Evolutionary conservation across 1,284 basidiomycete species (phyloP).

Genomic region (Ustilago loliicola): DNA sequence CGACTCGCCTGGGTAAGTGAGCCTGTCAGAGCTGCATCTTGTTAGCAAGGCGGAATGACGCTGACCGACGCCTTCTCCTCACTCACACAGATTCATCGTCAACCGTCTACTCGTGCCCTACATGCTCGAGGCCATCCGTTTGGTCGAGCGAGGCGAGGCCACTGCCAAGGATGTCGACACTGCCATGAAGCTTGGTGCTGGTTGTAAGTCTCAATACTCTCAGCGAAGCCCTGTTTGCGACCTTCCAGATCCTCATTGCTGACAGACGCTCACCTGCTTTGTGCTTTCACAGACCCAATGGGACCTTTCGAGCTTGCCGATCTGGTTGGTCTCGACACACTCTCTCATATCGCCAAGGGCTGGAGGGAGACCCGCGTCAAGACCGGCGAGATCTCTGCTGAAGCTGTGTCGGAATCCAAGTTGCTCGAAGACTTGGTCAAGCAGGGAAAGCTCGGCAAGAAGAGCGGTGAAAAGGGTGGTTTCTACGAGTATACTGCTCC

Average conservation of each 20-base stretch:
- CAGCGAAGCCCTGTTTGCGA: not conserved
- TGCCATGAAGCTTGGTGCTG: slow-evolving; percentile 77
- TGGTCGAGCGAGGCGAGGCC: slow-evolving; percentile 76
- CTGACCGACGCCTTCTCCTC: slow-evolving; percentile 11
- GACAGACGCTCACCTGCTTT: slow-evolving; percentile 1
- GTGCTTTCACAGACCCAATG: slow-evolving; percentile 63
- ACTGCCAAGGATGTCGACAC: slow-evolving; percentile 75
- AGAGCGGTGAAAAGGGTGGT: slow-evolving; percentile 73
- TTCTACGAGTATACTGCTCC: slow-evolving; percentile 71
- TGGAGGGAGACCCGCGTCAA: slow-evolving; percentile 74
- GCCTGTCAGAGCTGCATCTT: not conserved
- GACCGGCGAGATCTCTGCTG: slow-evolving; percentile 71
- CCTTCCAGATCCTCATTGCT: not conserved
- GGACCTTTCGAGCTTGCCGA: slow-evolving; percentile 76
- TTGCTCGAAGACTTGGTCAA: slow-evolving; percentile 74
- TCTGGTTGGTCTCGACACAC: slow-evolving; percentile 74
- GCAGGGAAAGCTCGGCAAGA: slow-evolving; percentile 74
- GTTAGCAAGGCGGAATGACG: not conserved
- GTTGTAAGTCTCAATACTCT: slow-evolving; percentile 63
- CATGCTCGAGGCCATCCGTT: slow-evolving; percentile 75
- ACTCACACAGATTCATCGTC: slow-evolving; percentile 72
- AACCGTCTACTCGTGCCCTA: slow-evolving; percentile 75
- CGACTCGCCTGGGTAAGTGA: slow-evolving; percentile 70
- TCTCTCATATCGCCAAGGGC: slow-evolving; percentile 73
- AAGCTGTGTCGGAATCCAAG: slow-evolving; percentile 72